Evolutionary conservation across 495 filamentous ascomycete species (phyloP), one percentile per base, ranked within the genome.

Genomic region (Talaromyces thailandensis): DNA sequence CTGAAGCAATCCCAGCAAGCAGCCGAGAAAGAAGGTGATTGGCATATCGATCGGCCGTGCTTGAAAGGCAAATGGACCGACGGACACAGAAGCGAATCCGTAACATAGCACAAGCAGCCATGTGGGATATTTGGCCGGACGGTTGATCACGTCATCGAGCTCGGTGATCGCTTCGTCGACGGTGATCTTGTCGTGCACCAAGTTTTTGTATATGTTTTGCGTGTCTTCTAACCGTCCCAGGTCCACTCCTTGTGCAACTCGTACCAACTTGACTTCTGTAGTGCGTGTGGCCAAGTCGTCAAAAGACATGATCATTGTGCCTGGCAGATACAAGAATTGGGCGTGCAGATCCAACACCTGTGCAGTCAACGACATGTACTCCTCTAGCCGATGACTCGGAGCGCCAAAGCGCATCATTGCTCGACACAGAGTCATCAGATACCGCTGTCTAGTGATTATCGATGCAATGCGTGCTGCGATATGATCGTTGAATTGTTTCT

Each of bases 271-370:
- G 63, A 96, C 89, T 70, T 96, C 93, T 5, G 91, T 91, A 0
- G 93, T 96, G 66, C 96, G 93, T 1, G 91, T 95, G 14, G 85
- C 82, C 23, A 85, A 83, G 74, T 98, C 93, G 67, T 96, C 93
- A 68, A 98, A 96, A 0, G 91, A 92, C 71, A 96, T 89, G 69
- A 98, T 89, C 93, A 96, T 98, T 65, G 89, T 94, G 5, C 91
- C 91, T 0, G 93, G 93, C 3, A 96, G 86, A 71, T 96, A 96
- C 48, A 96, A 74, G 69, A 94, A 96, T 65, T 96, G 93, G 48
- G 87, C 90, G 45, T 96, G 90, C 25, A 96, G 91, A 69, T 92
- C 88, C 21, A 98, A 82, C 11, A 94, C 91, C 2, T 89, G 82
- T 11, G 93, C 88, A 12, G 90, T 91, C 91, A 93, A 95, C 59